Base-by-base conservation (phyloP, 192 early-diverging fungal species). In the Geranomyces variabilis region DNA sequence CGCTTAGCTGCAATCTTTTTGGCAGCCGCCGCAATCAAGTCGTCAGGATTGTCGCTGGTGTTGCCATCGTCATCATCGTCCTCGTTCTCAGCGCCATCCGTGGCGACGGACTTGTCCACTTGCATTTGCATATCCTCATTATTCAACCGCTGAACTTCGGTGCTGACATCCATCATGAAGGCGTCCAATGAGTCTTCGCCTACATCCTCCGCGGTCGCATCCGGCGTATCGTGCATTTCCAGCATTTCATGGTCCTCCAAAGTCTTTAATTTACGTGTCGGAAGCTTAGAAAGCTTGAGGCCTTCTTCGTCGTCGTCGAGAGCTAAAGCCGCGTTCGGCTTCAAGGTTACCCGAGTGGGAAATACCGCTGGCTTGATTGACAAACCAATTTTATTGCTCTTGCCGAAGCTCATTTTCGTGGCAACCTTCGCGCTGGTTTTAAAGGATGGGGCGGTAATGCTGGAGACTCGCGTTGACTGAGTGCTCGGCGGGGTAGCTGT, bases 141-240 rank as follows among this genome's bases (percentile, higher is more conserved):
- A 29, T 88, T 86, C 36, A 93, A 72, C 59, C 90, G 81, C 29
- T 85, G 79, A n/a, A 90, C 86, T 58, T 94, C 89, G 0, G 88
- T 82, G 29, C 76, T 87, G 6, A 97, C 93, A 75, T 87, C 88
- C 26, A 87, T 84, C 96, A 98, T 98, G 73, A 85, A 98, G 26
- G 90, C 92, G 61, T 98, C 96, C 63, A 85, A 56, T 10, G 79
- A 62, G 67, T 84, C 80, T 53, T 80, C 77, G 33, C 64, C 77
- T 36, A 58, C 79, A n/a, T 66, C 71, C 9, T 62, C 79, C 12
- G 65, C 62, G 13, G 59, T 21, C 31, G 12, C 31, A n/a, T 70
- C 41, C 13, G 60, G 49, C 59, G 55, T 33, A 17, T 66, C 61
- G 5, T 41, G 36, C 36, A 10, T 41, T 41, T 10, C 36, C 5